phyloP scores from a whole-genome alignment of 768 basidiomycete genomes.

The Suillus luteus region DNA sequence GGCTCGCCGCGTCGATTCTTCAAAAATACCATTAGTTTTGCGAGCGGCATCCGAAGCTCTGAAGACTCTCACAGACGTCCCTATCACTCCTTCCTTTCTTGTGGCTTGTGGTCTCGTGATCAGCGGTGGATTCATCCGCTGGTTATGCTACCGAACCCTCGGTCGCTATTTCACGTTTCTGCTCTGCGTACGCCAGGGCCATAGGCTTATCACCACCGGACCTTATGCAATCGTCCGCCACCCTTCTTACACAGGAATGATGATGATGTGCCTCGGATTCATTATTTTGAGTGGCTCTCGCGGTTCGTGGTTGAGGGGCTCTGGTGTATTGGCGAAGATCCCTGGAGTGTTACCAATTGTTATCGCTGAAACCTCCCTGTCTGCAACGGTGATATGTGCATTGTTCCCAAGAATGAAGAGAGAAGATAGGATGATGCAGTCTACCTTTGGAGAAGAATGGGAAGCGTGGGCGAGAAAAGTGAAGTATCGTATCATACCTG shows the following conservation, averaged over 20 bases:
- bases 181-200: slow-evolving; percentile 18
- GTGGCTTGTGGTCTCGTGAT: slow-evolving; percentile 16
- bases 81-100: slow-evolving; percentile 16
- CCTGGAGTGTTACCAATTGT: slow-evolving; percentile 1
- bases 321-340: slow-evolving; percentile 12
- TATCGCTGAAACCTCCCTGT: not conserved
- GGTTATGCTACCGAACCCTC: slow-evolving; percentile 21
- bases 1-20: not conserved
- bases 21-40: slow-evolving; percentile 1
- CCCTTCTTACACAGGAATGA: slow-evolving; percentile 25
- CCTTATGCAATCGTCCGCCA: slow-evolving; percentile 27
- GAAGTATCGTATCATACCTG: slow-evolving; percentile 35
- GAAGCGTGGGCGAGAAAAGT: slow-evolving; percentile 33
- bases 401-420: slow-evolving; percentile 3
- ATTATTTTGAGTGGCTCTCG: slow-evolving; percentile 9
- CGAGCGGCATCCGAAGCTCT: not conserved
- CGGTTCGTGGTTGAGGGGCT: slow-evolving; percentile 19
- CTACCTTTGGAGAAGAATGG: slow-evolving; percentile 37
- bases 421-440: slow-evolving; percentile 35
- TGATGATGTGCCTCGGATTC: slow-evolving; percentile 9
- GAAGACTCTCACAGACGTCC: not conserved
- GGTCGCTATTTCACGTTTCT: slow-evolving; percentile 24
- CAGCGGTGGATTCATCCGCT: slow-evolving; percentile 14
- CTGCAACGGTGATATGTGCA: not conserved
- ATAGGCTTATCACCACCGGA: slow-evolving; percentile 21